Base-by-base conservation (phyloP, 352 stramenopile species). In the Globisporangium perplexum region DNA sequence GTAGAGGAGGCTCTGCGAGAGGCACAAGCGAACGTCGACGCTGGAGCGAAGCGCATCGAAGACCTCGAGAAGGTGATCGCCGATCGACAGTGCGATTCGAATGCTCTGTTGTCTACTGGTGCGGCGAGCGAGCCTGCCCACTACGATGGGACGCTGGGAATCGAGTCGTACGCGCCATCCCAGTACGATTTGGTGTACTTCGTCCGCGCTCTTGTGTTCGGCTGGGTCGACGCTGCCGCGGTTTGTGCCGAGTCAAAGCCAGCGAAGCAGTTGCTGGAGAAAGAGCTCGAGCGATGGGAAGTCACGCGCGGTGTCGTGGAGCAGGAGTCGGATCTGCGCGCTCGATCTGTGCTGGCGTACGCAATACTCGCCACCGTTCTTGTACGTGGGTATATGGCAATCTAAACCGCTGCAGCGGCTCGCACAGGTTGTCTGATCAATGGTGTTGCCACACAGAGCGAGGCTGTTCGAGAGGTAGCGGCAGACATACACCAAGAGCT, bases 401-500 rank as follows among this genome's bases (percentile, higher is more conserved):
- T 18, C 10, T 6, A 4, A 39, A 12, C 33, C 18, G 14, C 18
- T 11, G 18, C 3, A 12, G 4, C 10, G 7, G 1, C 33, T 39
- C 33, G 33, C 12, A 17, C 0, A 18, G 33, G 12, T 6, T 43
- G 18, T 2, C n/a, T 28, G 10, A 49, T 20, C 15, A 7, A 20
- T 8, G 4, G 17, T 28, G 18, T 41, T 24, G 20, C 43, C 5
- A 7, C 15, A 18, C 30, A 63, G 26, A 47, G 42, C 7, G 69
- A 82, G 7, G 63, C 68, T 7, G 33, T 72, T 0, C 1, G 20
- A 18, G 74, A 85, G 14, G 63, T 75, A 3, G 65, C 69, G 0
- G 31, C 14, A 17, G 68, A 74, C 22, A 80, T 84, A 33, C 62
- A 65, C 45, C 36, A 44, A 18, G 74, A 84, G 38, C 63, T 82